A percentile compares a stretch with the other conserved stretches of the same genome.
Conservation (phyloP, 2,329 filamentous ascomycete genomes). For the Fusarium verticillioides region DNA sequence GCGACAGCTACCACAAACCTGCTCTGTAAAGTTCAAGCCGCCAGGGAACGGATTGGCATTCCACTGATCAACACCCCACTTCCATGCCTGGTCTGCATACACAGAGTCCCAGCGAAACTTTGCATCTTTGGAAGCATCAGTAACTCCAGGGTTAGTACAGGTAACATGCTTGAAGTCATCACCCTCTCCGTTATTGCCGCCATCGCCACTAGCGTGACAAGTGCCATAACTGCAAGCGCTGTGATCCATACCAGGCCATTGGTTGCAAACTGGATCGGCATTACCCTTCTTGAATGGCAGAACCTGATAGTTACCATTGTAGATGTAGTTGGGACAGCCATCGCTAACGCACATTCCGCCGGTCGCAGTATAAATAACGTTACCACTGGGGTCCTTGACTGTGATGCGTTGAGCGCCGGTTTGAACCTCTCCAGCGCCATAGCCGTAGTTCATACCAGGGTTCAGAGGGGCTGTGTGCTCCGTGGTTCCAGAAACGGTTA, state of each 20-base stretch:
- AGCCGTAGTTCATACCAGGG: not conserved
- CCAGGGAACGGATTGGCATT: not conserved
- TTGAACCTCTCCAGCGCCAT: not conserved
- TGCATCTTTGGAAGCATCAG: not conserved
- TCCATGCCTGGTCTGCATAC: not conserved
- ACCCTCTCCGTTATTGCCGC: not conserved
- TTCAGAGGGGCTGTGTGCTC: not conserved
- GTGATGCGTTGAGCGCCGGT: not conserved
- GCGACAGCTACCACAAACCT: not conserved
- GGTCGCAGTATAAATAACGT: not conserved
- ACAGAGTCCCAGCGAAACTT: not conserved
- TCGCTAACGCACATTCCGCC: not conserved
- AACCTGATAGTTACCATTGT: not conserved
- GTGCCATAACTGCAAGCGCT: not conserved
- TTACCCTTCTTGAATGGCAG: not conserved
- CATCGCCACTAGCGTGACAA: not conserved
- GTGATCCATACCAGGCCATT: not conserved
- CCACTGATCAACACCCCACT: not conserved
- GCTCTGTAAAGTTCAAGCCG: not conserved
- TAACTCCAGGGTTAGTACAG: not conserved
- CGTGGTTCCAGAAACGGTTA: not conserved
- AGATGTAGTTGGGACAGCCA: not conserved
- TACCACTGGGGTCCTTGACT: not conserved
- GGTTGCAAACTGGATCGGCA: not conserved
- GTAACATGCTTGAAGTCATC: not conserved